Conservation (phyloP, 1,139 yeast genomes). For the Hanseniaspora sp. region DNA sequence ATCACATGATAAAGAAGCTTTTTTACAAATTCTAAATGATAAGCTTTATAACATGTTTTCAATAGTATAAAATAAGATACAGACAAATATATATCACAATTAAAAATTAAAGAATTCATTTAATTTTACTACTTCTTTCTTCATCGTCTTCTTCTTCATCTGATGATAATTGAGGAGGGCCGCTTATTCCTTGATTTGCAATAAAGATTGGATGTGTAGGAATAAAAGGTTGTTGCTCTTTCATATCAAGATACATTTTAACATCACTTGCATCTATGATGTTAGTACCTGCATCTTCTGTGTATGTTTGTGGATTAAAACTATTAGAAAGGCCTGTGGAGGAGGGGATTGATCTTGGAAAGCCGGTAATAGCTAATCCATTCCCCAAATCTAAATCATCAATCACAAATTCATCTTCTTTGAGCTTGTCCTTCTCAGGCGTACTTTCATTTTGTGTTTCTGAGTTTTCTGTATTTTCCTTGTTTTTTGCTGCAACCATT, state of each 20-base stretch:
- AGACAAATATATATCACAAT: no score
- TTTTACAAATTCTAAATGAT: no score
- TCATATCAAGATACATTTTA: slow-evolving; percentile 3
- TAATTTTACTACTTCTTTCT: neutral
- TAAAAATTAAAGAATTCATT: no score
- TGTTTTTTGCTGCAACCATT: neutral
- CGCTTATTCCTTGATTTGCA: slow-evolving; percentile 6
- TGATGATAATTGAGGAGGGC: slow-evolving; percentile 8
- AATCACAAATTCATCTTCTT: neutral
- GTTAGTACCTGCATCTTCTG: neutral
- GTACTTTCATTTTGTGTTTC: neutral
- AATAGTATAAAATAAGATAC: no score
- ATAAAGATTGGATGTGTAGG: slow-evolving; percentile 16
- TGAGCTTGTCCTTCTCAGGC: neutral
- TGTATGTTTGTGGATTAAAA: neutral
- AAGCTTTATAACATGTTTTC: no score
- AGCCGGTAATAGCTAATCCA: slow-evolving; percentile 27
- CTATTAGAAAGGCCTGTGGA: slow-evolving; percentile 4
- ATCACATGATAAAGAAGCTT: no score
- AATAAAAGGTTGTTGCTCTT: slow-evolving; percentile 19
- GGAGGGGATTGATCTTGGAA: slow-evolving; percentile 27
- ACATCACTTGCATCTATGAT: slow-evolving; percentile 23
- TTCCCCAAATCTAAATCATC: slow-evolving; percentile 27
- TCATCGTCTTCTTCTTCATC: slow-evolving; percentile 2
- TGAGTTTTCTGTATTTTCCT: neutral